Conservation (phyloP, 345 rosid genomes). For the Ceriops tagal region DNA sequence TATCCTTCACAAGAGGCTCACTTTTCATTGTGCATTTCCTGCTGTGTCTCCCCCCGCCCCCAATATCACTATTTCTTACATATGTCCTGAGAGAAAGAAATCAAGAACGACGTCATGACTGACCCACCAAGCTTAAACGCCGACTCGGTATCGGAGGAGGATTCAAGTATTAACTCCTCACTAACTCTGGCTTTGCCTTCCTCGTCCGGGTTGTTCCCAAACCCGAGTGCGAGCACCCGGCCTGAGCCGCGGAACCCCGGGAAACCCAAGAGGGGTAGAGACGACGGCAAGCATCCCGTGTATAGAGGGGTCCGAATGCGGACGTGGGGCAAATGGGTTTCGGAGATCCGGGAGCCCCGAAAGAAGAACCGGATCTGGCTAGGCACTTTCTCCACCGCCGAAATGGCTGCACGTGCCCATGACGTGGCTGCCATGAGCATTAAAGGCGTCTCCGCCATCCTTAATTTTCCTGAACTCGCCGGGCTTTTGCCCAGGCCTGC, state of each 20-base stretch:
- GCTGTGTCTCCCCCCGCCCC: not conserved
- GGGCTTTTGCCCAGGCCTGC: slow-evolving; percentile 70
- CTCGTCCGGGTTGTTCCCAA: slow-evolving; percentile 8
- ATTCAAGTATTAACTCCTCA: slow-evolving; percentile 13
- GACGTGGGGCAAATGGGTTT: slow-evolving; percentile 97
- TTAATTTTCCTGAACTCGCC: slow-evolving; percentile 81
- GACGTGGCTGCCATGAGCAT: slow-evolving; percentile 89
- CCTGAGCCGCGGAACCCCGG: slow-evolving; percentile 6
- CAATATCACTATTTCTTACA: too few species aligned
- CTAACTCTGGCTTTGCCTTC: slow-evolving; percentile 11
- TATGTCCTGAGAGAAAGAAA: too few species aligned
- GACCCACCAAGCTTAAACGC: not conserved
- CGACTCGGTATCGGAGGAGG: slow-evolving; percentile 11
- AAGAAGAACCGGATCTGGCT: slow-evolving; percentile 97
- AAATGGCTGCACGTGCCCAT: slow-evolving; percentile 98
- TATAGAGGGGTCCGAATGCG: slow-evolving; percentile 92
- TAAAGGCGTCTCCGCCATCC: slow-evolving; percentile 77
- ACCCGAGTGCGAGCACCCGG: slow-evolving; percentile 1
- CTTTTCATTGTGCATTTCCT: not conserved
- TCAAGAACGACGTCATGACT: not conserved
- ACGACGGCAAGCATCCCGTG: slow-evolving; percentile 46
- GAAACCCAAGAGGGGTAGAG: not conserved
- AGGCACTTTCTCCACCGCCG: slow-evolving; percentile 81
- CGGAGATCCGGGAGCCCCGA: slow-evolving; percentile 94
- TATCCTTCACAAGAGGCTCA: not conserved